These are phyloP conservation scores for Cadophora sp. DNA, from an alignment of 2,329 filamentous ascomycete genomes.

Conservation along the genomic window DNA sequence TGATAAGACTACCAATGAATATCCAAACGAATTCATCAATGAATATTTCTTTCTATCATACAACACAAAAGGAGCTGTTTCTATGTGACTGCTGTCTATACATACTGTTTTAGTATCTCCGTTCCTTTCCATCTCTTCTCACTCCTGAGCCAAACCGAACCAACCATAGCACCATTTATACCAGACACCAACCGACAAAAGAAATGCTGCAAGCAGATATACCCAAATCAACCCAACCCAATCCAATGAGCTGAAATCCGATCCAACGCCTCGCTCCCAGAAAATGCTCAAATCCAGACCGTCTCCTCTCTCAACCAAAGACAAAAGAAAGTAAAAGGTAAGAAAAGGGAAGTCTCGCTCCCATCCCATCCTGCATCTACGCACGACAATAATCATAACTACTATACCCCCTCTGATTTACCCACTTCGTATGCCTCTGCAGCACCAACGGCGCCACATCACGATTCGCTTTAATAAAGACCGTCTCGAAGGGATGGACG, in stretches of 20 bases:
- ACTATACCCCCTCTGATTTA: slow-evolving; percentile 34
- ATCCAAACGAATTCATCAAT: background rate
- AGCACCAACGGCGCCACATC: slow-evolving; percentile 33
- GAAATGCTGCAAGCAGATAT: background rate
- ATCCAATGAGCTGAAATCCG: background rate
- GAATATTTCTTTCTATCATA: background rate
- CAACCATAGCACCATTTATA: background rate
- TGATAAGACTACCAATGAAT: background rate
- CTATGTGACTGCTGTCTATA: background rate
- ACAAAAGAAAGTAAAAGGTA: background rate
- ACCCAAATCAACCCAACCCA: background rate
- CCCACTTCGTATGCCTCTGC: slow-evolving; percentile 37
- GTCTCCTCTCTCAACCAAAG: background rate
- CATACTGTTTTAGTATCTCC: slow-evolving; percentile 2
- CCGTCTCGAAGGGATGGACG: slow-evolving; percentile 41
- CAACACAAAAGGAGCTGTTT: background rate
- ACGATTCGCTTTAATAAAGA: slow-evolving; percentile 42
- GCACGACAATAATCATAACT: slow-evolving; percentile 40
- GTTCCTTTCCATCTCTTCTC: background rate
- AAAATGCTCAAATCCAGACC: background rate
- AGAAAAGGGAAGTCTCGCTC: no score
- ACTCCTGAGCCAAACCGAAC: background rate
- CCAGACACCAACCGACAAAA: background rate
- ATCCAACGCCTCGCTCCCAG: slow-evolving; percentile 16
- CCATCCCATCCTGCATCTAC: slow-evolving; percentile 13